Percentiles rank a stretch among this genome's conserved stretches.
Evolutionary conservation across 768 basidiomycete species (phyloP).

Genomic region (Coprinellus micaceus): DNA sequence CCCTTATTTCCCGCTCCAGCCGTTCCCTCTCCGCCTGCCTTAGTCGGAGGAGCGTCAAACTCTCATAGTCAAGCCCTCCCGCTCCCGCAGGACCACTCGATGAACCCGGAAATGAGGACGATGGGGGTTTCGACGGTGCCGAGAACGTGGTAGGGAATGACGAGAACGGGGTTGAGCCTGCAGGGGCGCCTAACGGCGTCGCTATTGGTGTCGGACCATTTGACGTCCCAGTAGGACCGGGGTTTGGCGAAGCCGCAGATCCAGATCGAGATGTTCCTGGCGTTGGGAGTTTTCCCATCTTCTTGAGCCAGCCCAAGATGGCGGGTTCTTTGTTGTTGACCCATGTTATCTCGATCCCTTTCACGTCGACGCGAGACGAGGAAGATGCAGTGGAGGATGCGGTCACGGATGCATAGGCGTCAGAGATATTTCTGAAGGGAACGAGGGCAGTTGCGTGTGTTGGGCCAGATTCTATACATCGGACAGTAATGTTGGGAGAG

Average conservation of each 20-base stretch:
- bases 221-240: not conserved
- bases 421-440: slow-evolving; percentile 70
- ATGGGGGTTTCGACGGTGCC: slow-evolving; percentile 6
- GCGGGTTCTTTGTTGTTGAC: slow-evolving; percentile 71
- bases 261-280: slow-evolving; percentile 5
- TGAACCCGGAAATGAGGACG: slow-evolving; percentile 3
- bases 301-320: slow-evolving; percentile 69
- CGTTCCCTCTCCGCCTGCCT: slow-evolving; percentile 77
- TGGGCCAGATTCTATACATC: slow-evolving; percentile 40
- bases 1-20: slow-evolving; percentile 72
- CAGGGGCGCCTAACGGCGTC: slow-evolving; percentile 29
- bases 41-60: slow-evolving; percentile 73
- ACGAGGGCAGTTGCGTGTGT: slow-evolving; percentile 71
- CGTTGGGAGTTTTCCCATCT: slow-evolving; percentile 58
- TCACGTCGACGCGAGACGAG: slow-evolving; percentile 47
- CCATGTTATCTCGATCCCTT: slow-evolving; percentile 70
- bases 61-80: slow-evolving; percentile 68
- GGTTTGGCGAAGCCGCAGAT: not conserved
- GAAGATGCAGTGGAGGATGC: slow-evolving; percentile 22
- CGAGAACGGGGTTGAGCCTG: slow-evolving; percentile 43
- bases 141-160: slow-evolving; percentile 39
- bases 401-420: slow-evolving; percentile 74
- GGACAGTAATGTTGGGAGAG: slow-evolving; percentile 2
- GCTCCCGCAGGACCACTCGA: slow-evolving; percentile 14
- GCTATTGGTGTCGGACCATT: slow-evolving; percentile 3